Evolutionary conservation across 352 stramenopile species (phyloP).

Genomic region (Phytopythium mirpurense): DNA sequence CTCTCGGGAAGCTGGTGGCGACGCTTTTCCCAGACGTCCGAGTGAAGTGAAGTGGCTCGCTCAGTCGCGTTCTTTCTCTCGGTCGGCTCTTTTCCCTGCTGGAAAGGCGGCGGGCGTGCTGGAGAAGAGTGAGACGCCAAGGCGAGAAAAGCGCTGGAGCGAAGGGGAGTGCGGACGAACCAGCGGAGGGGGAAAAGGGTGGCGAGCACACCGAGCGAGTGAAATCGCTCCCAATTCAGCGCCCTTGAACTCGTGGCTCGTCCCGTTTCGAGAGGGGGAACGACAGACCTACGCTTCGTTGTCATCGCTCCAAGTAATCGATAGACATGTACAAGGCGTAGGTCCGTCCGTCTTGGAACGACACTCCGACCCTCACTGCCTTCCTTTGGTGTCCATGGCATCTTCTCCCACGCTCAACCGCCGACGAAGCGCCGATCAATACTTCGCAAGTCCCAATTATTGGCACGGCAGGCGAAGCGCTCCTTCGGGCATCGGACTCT

Average conservation of each 20-base stretch:
- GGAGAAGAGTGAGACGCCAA: neutral
- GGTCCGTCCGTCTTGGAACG: neutral
- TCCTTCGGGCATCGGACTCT: too few species aligned
- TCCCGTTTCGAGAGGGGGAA: neutral
- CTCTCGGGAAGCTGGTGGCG: neutral
- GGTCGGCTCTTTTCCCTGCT: conserved; percentile 6
- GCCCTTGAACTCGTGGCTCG: conserved; percentile 13
- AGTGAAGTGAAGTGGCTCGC: neutral
- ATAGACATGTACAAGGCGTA: too few species aligned
- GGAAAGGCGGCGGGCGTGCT: neutral
- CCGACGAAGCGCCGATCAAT: too few species aligned
- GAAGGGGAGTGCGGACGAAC: conserved; percentile 7
- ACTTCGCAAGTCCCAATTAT: too few species aligned
- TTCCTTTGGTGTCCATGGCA: too few species aligned
- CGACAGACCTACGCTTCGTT: conserved; percentile 7
- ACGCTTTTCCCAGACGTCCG: conserved; percentile 29
- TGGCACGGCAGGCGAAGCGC: too few species aligned
- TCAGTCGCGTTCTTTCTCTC: neutral
- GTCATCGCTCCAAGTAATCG: conserved; percentile 12
- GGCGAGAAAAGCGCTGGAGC: conserved; percentile 6
- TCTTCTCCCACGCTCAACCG: too few species aligned
- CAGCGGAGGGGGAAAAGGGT: neutral
- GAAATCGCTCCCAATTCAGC: conserved; percentile 32
- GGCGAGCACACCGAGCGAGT: conserved; percentile 1
- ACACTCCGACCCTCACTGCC: too few species aligned